Evolutionary conservation across 495 filamentous ascomycete species (phyloP).

Genomic region (Amphirosellinia nigrospora): DNA sequence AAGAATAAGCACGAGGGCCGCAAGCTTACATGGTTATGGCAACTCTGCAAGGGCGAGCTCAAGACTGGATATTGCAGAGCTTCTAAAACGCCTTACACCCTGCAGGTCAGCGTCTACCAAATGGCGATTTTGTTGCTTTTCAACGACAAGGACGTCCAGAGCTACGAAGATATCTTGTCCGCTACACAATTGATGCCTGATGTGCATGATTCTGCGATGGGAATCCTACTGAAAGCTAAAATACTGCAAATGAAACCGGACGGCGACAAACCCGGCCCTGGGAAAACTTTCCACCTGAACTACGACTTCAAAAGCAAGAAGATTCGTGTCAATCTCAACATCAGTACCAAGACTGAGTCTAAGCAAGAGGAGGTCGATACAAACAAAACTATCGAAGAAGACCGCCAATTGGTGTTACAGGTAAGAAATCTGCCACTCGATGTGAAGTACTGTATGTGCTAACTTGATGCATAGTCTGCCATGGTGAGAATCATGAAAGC

Average conservation of each 20-base stretch:
- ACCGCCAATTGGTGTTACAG: constrained; percentile 94
- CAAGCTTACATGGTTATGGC: constrained; percentile 98
- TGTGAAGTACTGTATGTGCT: constrained; percentile 16
- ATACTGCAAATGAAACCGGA: constrained; percentile 75
- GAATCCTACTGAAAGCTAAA: constrained; percentile 88
- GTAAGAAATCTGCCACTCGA: constrained; percentile 72
- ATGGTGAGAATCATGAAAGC: constrained; percentile 99
- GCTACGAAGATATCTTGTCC: constrained; percentile 84
- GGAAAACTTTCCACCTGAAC: constrained; percentile 80
- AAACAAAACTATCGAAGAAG: constrained; percentile 99
- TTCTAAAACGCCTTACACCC: constrained; percentile 90
- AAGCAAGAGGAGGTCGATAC: constrained; percentile 96
- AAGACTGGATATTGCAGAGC: constrained; percentile 90
- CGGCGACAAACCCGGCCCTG: constrained; percentile 71
- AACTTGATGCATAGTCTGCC: constrained; percentile 71
- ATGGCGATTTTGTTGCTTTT: constrained; percentile 97
- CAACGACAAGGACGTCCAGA: constrained; percentile 85
- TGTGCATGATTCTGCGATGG: constrained; percentile 81
- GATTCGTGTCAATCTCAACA: constrained; percentile 93
- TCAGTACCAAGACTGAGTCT: constrained; percentile 89
- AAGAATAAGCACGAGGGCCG: constrained; percentile 93
- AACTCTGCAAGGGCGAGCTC: constrained; percentile 95
- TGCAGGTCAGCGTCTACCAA: constrained; percentile 96
- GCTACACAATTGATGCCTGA: constrained; percentile 80
- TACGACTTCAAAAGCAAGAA: constrained; percentile 98